Evolutionary conservation across 2,329 filamentous ascomycete species (phyloP).

Genomic region (Thielaviopsis populi): DNA sequence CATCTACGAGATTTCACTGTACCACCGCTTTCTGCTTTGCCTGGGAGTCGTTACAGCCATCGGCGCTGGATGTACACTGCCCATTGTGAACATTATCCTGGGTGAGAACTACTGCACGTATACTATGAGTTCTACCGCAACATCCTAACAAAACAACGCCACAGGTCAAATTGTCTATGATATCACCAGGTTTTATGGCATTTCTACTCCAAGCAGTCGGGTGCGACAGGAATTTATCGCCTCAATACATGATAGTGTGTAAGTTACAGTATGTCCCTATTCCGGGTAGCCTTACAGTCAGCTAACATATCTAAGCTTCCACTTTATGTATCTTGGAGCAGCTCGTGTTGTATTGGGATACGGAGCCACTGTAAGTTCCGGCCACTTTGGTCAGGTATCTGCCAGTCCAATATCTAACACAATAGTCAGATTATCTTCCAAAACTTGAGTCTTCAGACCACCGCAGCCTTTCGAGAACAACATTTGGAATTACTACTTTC

Average conservation of each 20-base stretch:
- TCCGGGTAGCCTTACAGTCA: background rate
- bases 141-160: background rate
- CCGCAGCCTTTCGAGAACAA: conserved; percentile 33
- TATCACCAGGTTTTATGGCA: conserved; percentile 5
- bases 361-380: conserved; percentile 22
- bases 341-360: conserved; percentile 24
- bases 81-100: conserved; percentile 26
- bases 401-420: background rate
- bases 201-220: background rate
- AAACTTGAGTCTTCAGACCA: conserved; percentile 29
- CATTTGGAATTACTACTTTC: conserved; percentile 35
- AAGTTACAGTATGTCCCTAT: background rate
- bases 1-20: conserved; percentile 9
- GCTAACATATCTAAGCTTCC: conserved; percentile 3
- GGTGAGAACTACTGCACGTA: conserved; percentile 18
- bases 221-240: background rate
- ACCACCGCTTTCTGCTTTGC: conserved; percentile 9
- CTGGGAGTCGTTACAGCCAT: conserved; percentile 15
- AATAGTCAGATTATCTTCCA: background rate
- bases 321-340: conserved; percentile 24
- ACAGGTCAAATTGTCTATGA: conserved; percentile 8
- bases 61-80: conserved; percentile 20
- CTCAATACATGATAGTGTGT: background rate
- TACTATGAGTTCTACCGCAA: background rate
- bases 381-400: background rate